phyloP scores from a whole-genome alignment of 805 yeast species.

The Schwanniomyces sp. region DNA sequence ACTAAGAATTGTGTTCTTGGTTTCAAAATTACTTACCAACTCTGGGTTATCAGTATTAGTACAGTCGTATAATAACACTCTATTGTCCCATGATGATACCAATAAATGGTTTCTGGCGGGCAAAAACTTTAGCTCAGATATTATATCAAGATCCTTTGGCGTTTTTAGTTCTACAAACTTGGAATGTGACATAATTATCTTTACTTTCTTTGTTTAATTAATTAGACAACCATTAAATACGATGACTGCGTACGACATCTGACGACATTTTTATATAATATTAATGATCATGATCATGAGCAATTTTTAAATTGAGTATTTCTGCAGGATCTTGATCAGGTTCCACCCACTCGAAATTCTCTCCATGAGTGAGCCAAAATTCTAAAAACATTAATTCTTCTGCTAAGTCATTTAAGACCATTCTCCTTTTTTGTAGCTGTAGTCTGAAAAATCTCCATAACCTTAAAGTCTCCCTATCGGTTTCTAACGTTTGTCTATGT shows the following conservation, averaged over 20 bases:
- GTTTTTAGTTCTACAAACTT: constrained; percentile 16
- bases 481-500: neutral
- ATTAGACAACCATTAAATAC: neutral
- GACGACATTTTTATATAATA: constrained; percentile 1
- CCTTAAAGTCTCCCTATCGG: constrained; percentile 6
- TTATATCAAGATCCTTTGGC: constrained; percentile 34
- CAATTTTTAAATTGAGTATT: constrained; percentile 16
- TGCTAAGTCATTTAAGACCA: constrained; percentile 36
- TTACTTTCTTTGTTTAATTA: neutral
- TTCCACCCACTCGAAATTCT: constrained; percentile 41
- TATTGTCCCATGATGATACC: constrained; percentile 61
- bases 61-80: constrained; percentile 42
- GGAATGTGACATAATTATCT: constrained; percentile 1
- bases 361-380: constrained; percentile 38
- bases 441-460: constrained; percentile 18
- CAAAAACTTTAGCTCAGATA: constrained; percentile 44
- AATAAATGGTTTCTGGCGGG: constrained; percentile 37
- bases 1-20: constrained; percentile 23
- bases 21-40: constrained; percentile 8
- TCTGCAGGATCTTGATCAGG: constrained; percentile 50
- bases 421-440: constrained; percentile 24
- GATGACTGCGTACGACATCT: neutral
- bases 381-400: constrained; percentile 37
- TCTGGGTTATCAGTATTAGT: constrained; percentile 15
- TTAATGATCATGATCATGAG: constrained; percentile 1